Evolutionary conservation across 2,329 filamentous ascomycete genomes (phyloP), one percentile per base, ranked within the genome.

Genomic region (Gaeumannomyces sp.): DNA sequence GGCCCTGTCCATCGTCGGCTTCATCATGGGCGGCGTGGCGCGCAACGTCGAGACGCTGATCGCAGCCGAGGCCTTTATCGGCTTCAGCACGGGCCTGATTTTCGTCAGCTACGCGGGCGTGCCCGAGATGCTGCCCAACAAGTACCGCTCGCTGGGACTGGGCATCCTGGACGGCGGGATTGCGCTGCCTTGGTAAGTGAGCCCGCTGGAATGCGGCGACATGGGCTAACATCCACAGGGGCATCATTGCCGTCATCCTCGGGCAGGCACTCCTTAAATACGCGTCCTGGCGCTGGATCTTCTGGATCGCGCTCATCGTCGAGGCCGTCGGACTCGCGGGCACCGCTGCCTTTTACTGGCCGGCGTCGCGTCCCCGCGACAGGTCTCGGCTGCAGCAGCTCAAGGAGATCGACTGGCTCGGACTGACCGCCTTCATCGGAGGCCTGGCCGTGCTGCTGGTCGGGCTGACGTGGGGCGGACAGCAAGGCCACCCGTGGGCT

Each of bases 91-190:
- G 11, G 74, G 74, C 25, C 67, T 74, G 27, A 70, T 75, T 35
- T 75, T 76, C 38, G 74, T 75, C 10, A 69, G 70, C 2, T 76
- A 74, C 62, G 70, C 74, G 1, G 73, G 73, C 22, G 74, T 76
- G 25, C 67, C 69, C 10, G 74, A 76, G 68, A 64, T 76, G 64
- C 68, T 76, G 16, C 73, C 74, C 33, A 76, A 76, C 66, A 76
- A 75, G 65, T 76, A 73, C 65, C 70, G 73, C 63, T 72, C 59
- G 35, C 29, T 59, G 59, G 31, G 62, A 56, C 33, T 62, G 57
- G 62, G 65, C 28, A 27, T 66, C 35, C 14, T 62, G 29, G 25
- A 59, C 19, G 60, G 57, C 19, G 35, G 33, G 33, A 60, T 69
- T 13, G 59, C 59, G 16, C 5, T 60, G 22, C 59, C 59, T 2